These are phyloP conservation scores for Saturnispora gosingensis DNA, from an alignment of 805 yeast species.

Conservation along the genomic window DNA sequence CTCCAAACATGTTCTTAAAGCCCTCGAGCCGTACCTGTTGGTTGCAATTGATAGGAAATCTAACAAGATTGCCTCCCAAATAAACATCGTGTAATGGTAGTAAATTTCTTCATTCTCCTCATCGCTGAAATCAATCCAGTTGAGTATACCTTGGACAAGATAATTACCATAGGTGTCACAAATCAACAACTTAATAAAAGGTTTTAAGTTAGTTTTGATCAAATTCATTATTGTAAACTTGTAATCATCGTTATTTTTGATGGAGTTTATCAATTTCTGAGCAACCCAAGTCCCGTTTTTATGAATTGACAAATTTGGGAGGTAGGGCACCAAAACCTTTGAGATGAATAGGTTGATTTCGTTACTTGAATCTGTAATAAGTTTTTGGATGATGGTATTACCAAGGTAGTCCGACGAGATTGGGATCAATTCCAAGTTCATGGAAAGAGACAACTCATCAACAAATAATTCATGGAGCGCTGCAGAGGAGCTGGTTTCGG, in stretches of 20 bases:
- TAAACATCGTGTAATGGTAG: constrained; percentile 64
- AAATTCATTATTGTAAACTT: constrained; percentile 40
- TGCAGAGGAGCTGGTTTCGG: constrained; percentile 24
- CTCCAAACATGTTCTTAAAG: constrained; percentile 88
- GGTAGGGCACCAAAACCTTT: constrained; percentile 61
- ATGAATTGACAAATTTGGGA: constrained; percentile 90
- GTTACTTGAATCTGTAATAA: constrained; percentile 64
- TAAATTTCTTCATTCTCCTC: not conserved
- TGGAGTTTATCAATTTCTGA: constrained; percentile 81
- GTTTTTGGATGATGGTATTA: constrained; percentile 88
- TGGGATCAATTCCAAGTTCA: constrained; percentile 85
- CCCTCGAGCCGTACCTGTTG: constrained; percentile 92
- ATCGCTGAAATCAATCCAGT: constrained; percentile 44
- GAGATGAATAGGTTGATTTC: constrained; percentile 74
- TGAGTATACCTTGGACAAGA: constrained; percentile 87
- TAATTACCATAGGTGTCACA: constrained; percentile 96
- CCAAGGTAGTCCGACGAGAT: constrained; percentile 89
- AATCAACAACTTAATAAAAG: constrained; percentile 76
- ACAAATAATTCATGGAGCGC: constrained; percentile 48
- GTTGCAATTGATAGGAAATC: constrained; percentile 73
- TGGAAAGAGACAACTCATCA: constrained; percentile 73
- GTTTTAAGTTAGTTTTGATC: constrained; percentile 62
- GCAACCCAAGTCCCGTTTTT: constrained; percentile 99
- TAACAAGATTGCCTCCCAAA: constrained; percentile 72
- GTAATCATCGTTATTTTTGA: constrained; percentile 19